phyloP scores from a whole-genome alignment of 1,139 yeast genomes.

The Arxiozyma heterogenica region DNA sequence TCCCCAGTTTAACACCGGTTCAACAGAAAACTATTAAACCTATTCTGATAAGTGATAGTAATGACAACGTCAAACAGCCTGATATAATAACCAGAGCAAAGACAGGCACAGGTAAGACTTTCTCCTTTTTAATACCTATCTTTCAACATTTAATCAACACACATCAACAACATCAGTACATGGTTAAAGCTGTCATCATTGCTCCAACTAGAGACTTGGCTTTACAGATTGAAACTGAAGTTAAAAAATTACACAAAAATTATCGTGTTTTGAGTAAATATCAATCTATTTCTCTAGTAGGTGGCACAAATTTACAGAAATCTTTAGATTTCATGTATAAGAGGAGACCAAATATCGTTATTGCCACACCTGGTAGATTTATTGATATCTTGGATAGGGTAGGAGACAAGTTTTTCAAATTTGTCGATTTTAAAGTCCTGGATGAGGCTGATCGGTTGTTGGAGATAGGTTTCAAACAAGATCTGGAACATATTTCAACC shows the following conservation, averaged over 20 bases:
- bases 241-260: constrained; percentile 36
- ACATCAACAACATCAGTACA: constrained; percentile 15
- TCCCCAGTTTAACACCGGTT: constrained; percentile 58
- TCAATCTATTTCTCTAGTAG: constrained; percentile 38
- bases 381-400: constrained; percentile 47
- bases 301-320: constrained; percentile 39
- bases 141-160: constrained; percentile 46
- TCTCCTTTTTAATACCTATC: constrained; percentile 77
- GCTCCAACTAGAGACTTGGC: constrained; percentile 94
- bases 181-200: constrained; percentile 55
- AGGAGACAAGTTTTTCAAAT: constrained; percentile 42
- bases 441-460: constrained; percentile 86
- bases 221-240: constrained; percentile 66
- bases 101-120: constrained; percentile 93
- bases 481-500: constrained; percentile 47
- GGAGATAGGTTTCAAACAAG: constrained; percentile 67
- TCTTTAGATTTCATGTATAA: constrained; percentile 32
- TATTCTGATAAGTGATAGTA: constrained; percentile 37
- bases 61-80: constrained; percentile 26
- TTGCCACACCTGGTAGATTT: constrained; percentile 89
- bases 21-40: constrained; percentile 69
- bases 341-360: constrained; percentile 45
- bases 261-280: constrained; percentile 30
- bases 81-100: constrained; percentile 84
- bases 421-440: constrained; percentile 56